Evolutionary conservation across 1,284 basidiomycete genomes (phyloP).

Genomic region (Cystobasidium slooffiae): DNA sequence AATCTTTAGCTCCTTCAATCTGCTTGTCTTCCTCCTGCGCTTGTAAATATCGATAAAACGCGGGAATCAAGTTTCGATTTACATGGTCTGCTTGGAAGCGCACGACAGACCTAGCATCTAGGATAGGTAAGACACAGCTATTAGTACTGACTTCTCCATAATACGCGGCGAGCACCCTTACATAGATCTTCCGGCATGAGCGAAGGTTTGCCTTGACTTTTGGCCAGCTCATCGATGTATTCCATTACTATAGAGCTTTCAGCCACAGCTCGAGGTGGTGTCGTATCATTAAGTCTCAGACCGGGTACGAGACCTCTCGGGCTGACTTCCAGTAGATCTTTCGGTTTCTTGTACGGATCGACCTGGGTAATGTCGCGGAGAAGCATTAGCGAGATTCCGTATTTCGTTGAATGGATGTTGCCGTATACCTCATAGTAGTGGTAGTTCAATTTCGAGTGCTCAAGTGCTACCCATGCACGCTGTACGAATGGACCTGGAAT

Average conservation of each 20-base stretch:
- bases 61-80: constrained; percentile 69
- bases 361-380: constrained; percentile 64
- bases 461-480: constrained; percentile 72
- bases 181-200: constrained; percentile 40
- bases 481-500: constrained; percentile 65
- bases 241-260: constrained; percentile 75
- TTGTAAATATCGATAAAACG: constrained; percentile 78
- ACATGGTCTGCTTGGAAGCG: constrained; percentile 72
- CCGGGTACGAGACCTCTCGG: constrained; percentile 79
- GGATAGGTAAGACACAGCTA: background rate
- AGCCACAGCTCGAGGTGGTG: constrained; percentile 58
- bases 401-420: background rate
- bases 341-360: constrained; percentile 78
- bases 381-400: background rate
- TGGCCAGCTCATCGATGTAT: constrained; percentile 70
- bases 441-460: constrained; percentile 54
- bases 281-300: constrained; percentile 63
- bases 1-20: constrained; percentile 65
- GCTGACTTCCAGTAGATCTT: constrained; percentile 74
- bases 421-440: constrained; percentile 47
- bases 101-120: constrained; percentile 54
- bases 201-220: constrained; percentile 32
- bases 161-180: background rate
- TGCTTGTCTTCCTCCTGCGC: constrained; percentile 69
- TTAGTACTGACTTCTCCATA: background rate